Base-by-base conservation (phyloP, 306 rosid species). In the Castanopsis chinensis region DNA sequence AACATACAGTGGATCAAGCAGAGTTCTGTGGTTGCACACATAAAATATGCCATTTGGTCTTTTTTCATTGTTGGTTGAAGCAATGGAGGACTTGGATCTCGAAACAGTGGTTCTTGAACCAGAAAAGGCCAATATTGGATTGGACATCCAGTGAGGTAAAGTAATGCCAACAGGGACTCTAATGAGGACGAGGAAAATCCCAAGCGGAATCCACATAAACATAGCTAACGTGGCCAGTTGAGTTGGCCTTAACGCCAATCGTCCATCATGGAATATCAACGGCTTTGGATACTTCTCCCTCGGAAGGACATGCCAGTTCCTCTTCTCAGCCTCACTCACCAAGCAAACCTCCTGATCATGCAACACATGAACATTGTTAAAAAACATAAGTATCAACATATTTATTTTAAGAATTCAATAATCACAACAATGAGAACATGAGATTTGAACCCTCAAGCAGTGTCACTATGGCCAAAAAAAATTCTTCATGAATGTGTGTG, bases 191-290 rank as follows among this genome's bases (percentile, higher is more conserved):
- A 92, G 69, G 28, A 81, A 69, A 52, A 87, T 13, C 5, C 91
- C 97, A 45, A 89, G 61, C 5, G 95, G 97, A 69, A 92, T 3
- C 93, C 94, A 92, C 87, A 86, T 76, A 72, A 90, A 84, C 80
- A 89, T 59, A 30, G 80, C 89, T 13, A 90, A 78, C 63, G 85
- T 78, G 49, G 87, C 86, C 12, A 65, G 20, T 32, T 77, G 81
- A 67, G 88, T 85, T 72, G 97, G 93, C 32, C 78, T 87, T 74
- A 92, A 83, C 58, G 93, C 92, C 63, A 90, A 73, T 83, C 97
- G 89, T 79, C 97, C 95, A 79, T 92, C 97, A 74, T 92, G 97
- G 85, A 92, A 92, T 23, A 90, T 83, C 84, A 92, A 45, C 35
- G 90, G 84, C 69, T 89, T 86, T 2, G 88, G 93, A 80, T 86